phyloP scores from a whole-genome alignment of 2,329 filamentous ascomycete species.

The Tolypocladium ovalisporum region DNA sequence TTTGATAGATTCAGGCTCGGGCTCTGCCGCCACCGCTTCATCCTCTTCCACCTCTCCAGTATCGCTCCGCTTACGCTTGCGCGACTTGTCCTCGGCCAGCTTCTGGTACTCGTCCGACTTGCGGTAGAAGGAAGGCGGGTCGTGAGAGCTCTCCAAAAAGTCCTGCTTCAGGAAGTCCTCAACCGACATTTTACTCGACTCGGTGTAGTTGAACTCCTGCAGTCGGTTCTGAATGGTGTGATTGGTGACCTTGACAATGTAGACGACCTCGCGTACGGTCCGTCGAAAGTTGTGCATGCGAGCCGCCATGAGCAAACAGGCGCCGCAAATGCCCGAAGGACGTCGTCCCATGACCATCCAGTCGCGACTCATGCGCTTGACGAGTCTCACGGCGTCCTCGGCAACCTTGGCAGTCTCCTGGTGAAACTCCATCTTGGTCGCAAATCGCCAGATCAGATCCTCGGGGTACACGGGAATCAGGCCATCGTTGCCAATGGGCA shows the following conservation, averaged over 20 bases:
- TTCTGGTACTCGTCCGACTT: conserved; percentile 49
- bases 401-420: conserved; percentile 73
- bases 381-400: conserved; percentile 75
- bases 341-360: conserved; percentile 96
- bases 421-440: conserved; percentile 83
- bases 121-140: conserved; percentile 75
- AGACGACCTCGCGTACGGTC: conserved; percentile 90
- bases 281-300: conserved; percentile 97
- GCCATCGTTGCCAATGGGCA: conserved; percentile 56
- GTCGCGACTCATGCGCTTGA: conserved; percentile 88
- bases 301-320: conserved; percentile 86
- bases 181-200: conserved; percentile 75
- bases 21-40: conserved; percentile 1
- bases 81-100: conserved; percentile 36
- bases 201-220: conserved; percentile 82
- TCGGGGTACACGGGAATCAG: conserved; percentile 69
- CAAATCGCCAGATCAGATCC: conserved; percentile 84
- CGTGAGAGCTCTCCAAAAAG: conserved; percentile 61
- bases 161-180: conserved; percentile 70
- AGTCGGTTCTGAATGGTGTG: conserved; percentile 85
- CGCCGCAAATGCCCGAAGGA: conserved; percentile 87
- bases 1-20: not conserved
- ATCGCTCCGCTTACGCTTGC: conserved; percentile 31
- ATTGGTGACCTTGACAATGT: conserved; percentile 93
- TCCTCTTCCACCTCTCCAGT: conserved; percentile 11